Conservation (phyloP, 768 basidiomycete species). For the Suillus placidus region DNA sequence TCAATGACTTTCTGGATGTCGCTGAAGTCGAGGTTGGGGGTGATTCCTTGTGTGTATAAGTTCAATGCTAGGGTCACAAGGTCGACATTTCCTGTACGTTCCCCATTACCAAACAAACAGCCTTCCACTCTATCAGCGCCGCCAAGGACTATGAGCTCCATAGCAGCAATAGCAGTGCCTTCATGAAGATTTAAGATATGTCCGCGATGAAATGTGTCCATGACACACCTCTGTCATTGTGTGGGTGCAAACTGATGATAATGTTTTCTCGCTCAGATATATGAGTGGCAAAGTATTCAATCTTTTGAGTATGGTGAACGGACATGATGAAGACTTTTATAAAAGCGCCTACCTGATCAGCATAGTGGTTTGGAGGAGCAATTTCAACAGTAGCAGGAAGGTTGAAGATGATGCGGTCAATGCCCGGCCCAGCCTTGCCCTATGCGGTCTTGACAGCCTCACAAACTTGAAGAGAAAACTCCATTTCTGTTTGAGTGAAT, state of each 20-base stretch:
- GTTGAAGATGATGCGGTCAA: conserved; percentile 95
- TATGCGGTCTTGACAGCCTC: conserved; percentile 91
- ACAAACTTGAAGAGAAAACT: conserved; percentile 91
- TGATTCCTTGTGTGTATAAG: conserved; percentile 93
- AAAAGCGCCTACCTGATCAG: conserved; percentile 76
- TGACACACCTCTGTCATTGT: conserved; percentile 87
- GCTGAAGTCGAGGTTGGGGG: conserved; percentile 87
- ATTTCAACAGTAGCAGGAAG: conserved; percentile 97
- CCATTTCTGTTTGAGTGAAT: conserved; percentile 97
- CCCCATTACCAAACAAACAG: conserved; percentile 97
- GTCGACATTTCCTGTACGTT: conserved; percentile 98
- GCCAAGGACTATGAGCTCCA: conserved; percentile 89
- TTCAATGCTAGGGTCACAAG: conserved; percentile 95
- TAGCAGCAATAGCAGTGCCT: conserved; percentile 95
- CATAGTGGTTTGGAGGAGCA: conserved; percentile 96
- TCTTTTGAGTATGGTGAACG: conserved; percentile 46
- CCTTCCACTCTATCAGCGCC: conserved; percentile 98
- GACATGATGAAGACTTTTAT: background rate
- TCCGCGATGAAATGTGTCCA: background rate
- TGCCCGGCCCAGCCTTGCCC: conserved; percentile 84
- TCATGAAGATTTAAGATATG: conserved; percentile 4
- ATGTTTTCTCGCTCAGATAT: conserved; percentile 90
- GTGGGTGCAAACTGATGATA: conserved; percentile 90
- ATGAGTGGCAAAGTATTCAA: conserved; percentile 89
- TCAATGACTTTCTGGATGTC: conserved; percentile 91